These are phyloP conservation scores for Geosmithia putterillii DNA, from an alignment of 2,329 filamentous ascomycete species.

Conservation along the genomic window DNA sequence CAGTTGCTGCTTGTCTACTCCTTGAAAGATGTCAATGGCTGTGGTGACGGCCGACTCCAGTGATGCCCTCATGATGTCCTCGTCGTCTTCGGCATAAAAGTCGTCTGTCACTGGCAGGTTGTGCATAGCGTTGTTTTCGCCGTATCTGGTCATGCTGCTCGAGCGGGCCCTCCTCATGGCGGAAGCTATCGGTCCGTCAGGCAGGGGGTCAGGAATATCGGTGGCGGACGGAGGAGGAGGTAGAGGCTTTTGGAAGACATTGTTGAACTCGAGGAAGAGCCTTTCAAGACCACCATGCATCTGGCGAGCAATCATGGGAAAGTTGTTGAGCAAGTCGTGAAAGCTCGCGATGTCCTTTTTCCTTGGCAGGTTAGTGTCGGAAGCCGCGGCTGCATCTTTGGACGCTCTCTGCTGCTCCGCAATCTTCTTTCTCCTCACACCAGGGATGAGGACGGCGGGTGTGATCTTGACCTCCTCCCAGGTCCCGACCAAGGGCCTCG, in stretches of 20 bases:
- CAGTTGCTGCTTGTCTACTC: constrained; percentile 89
- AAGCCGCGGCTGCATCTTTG: constrained; percentile 23
- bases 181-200: constrained; percentile 41
- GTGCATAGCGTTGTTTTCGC: constrained; percentile 15
- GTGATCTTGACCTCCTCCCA: constrained; percentile 66
- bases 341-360: constrained; percentile 93
- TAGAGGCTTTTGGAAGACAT: constrained; percentile 73
- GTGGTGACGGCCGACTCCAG: constrained; percentile 86
- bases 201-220: constrained; percentile 44
- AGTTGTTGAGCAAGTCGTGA: constrained; percentile 77
- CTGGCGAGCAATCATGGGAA: constrained; percentile 90
- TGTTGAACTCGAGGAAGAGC: constrained; percentile 79
- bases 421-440: constrained; percentile 23
- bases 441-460: constrained; percentile 47
- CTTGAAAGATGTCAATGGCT: constrained; percentile 91
- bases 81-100: constrained; percentile 76
- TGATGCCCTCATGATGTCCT: constrained; percentile 78
- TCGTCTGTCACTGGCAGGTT: constrained; percentile 43
- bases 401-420: constrained; percentile 21
- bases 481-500: constrained; percentile 70
- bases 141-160: constrained; percentile 28
- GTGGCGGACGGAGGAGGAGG: constrained; percentile 58
- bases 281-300: constrained; percentile 89
- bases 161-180: constrained; percentile 44
- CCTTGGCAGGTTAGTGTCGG: constrained; percentile 28